Evolutionary conservation across 2,329 filamentous ascomycete genomes (phyloP).

Genomic region (Cryphonectria carpinicola): DNA sequence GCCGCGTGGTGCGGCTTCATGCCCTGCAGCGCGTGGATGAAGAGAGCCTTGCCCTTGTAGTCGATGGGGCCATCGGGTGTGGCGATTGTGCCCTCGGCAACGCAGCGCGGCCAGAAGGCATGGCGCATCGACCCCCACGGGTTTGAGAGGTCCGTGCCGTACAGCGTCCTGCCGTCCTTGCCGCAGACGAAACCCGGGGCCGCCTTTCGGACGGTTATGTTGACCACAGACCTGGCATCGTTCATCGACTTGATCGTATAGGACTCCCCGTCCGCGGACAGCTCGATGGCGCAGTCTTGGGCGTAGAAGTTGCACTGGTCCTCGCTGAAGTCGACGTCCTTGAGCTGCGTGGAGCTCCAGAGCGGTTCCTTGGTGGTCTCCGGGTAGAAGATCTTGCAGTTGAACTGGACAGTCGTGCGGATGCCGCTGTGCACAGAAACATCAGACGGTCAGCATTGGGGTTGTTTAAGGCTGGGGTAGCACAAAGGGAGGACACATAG

Average conservation of each 20-base stretch:
- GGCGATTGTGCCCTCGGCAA: slow-evolving; percentile 79
- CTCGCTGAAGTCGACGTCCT: slow-evolving; percentile 81
- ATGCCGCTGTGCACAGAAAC: slow-evolving; percentile 66
- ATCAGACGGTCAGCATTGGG: slow-evolving; percentile 24
- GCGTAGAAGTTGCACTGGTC: slow-evolving; percentile 84
- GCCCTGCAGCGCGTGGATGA: slow-evolving; percentile 86
- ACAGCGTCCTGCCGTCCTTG: slow-evolving; percentile 81
- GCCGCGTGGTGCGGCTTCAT: slow-evolving; percentile 99
- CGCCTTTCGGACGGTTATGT: slow-evolving; percentile 76
- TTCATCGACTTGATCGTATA: slow-evolving; percentile 92
- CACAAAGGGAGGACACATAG: not conserved
- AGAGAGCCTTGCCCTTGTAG: slow-evolving; percentile 78
- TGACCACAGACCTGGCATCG: slow-evolving; percentile 80
- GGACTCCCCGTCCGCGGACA: slow-evolving; percentile 79
- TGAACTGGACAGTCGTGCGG: slow-evolving; percentile 90
- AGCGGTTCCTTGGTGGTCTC: slow-evolving; percentile 73
- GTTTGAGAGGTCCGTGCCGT: slow-evolving; percentile 80
- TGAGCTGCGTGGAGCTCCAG: slow-evolving; percentile 82
- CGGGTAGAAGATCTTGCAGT: slow-evolving; percentile 85
- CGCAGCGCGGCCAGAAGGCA: slow-evolving; percentile 90
- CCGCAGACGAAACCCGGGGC: slow-evolving; percentile 85
- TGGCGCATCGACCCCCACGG: slow-evolving; percentile 95
- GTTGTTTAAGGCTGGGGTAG: slow-evolving; percentile 26
- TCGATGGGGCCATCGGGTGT: slow-evolving; percentile 82
- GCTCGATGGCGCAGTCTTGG: slow-evolving; percentile 80